Evolutionary conservation across 768 basidiomycete species (phyloP).

Genomic region (Aureoboletus auriporus): DNA sequence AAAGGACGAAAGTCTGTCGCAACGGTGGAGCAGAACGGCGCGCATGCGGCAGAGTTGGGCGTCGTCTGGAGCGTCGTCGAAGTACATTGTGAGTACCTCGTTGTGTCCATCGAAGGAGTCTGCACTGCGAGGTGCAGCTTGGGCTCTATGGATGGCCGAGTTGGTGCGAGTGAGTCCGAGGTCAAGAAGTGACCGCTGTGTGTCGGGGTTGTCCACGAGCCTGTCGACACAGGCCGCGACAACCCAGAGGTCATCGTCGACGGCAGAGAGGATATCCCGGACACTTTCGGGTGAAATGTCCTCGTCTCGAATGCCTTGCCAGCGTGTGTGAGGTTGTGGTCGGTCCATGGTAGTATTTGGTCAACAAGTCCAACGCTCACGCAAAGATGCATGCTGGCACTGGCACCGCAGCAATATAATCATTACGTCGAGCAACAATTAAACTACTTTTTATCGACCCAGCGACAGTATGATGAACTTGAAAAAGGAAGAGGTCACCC

Average conservation of each 20-base stretch:
- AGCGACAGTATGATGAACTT: slow-evolving; percentile 2
- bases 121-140: slow-evolving; percentile 31
- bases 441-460: slow-evolving; percentile 28
- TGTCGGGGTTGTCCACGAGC: slow-evolving; percentile 49
- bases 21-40: slow-evolving; percentile 58
- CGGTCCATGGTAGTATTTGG: slow-evolving; percentile 31
- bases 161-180: slow-evolving; percentile 61
- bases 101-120: slow-evolving; percentile 15
- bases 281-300: slow-evolving; percentile 53
- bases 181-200: slow-evolving; percentile 57
- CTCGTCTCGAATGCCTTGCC: slow-evolving; percentile 54
- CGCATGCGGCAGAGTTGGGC: slow-evolving; percentile 65
- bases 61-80: slow-evolving; percentile 53
- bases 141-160: slow-evolving; percentile 43
- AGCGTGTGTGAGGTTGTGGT: slow-evolving; percentile 41
- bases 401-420: neutral
- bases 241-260: slow-evolving; percentile 74
- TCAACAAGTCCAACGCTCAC: neutral
- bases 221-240: slow-evolving; percentile 71
- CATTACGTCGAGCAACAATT: slow-evolving; percentile 8
- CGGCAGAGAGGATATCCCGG: slow-evolving; percentile 41
- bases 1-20: slow-evolving; percentile 72
- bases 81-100: slow-evolving; percentile 45
- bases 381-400: no score
- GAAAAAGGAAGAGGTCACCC: neutral